A percentile compares a stretch with the other conserved stretches of the same genome.
Evolutionary conservation across 2,329 filamentous ascomycete species (phyloP).

Genomic region (Aureobasidium leucospermi): DNA sequence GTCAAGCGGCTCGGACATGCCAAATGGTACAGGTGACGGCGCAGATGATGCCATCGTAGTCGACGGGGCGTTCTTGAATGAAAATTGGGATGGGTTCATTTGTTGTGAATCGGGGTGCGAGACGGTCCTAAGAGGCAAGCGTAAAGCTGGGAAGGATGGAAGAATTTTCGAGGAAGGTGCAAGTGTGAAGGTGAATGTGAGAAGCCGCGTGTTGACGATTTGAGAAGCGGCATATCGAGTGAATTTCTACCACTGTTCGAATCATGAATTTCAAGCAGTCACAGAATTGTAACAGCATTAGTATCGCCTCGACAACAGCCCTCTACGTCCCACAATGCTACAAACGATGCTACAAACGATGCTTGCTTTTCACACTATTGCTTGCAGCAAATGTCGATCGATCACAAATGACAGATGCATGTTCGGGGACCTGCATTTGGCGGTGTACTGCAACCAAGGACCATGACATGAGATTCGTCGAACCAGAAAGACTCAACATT

Average conservation of each 20-base stretch:
- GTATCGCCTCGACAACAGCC: not conserved
- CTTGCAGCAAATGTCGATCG: not conserved
- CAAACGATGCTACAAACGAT: not conserved
- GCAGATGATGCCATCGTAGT: not conserved
- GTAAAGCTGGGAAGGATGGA: not conserved
- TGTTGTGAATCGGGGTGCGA: not conserved
- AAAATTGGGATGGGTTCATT: too few species aligned
- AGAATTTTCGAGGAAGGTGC: not conserved
- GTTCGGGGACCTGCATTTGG: not conserved
- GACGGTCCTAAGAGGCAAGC: not conserved
- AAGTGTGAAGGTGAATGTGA: not conserved
- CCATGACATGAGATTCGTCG: not conserved
- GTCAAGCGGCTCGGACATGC: not conserved
- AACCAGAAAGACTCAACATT: not conserved
- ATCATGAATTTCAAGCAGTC: not conserved
- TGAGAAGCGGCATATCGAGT: not conserved
- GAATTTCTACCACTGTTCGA: not conserved
- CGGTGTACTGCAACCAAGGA: not conserved
- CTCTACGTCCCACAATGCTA: not conserved
- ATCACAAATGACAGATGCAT: not conserved
- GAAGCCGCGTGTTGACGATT: not conserved
- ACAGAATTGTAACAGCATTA: not conserved
- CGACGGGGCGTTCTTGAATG: too few species aligned
- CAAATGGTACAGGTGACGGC: not conserved
- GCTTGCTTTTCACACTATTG: not conserved